Evolutionary conservation across 371 early-diverging fungal species (phyloP), one percentile per base, ranked within the genome.

Genomic region (Mucor mucedo): DNA sequence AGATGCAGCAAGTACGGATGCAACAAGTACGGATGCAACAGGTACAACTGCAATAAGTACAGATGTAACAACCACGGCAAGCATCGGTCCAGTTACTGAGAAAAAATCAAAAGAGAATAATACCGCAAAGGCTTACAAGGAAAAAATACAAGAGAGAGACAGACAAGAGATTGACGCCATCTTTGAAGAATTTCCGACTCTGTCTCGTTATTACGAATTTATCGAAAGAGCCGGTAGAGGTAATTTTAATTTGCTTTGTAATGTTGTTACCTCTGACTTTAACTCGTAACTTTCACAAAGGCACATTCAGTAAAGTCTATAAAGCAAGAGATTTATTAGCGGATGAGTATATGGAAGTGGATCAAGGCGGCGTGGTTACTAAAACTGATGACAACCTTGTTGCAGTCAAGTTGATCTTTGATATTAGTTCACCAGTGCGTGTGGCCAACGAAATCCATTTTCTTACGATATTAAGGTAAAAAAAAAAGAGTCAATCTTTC

Each of bases 251-350:
- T 0, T 21, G 21, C 21, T 21, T 21, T 21, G 21, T 21, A 21
- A 21, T 21, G 21, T 21, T 21, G 21, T 21, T 21, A 21, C 21
- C 21, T 21, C 21, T 21, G 21, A 21, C 21, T 21, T 21, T 21
- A 21, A 35, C 35, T 8, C 35, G 2, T 1, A 35, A 35, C 8
- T 35, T 35, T 35, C 35, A 35, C 35, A 2, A 5, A 50, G 93
- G 99, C 16, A 95, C 98, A 0, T 99, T 98, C 72, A 93, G 94
- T 69, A 87, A 89, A 0, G 99, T 99, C 5, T 99, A 95, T 80
- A 92, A 92, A 66, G 98, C 96, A 6, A 70, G 88, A 33, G 93
- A 93, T 68, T 61, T 91, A 29, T 68, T 84, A 28, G 84, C 88
- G 58, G 70, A 85, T 27, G 63, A 77, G 10, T 91, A 87, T 45